Conservation (phyloP, 169 alveolate species). For the Perkinsus chesapeaki region DNA sequence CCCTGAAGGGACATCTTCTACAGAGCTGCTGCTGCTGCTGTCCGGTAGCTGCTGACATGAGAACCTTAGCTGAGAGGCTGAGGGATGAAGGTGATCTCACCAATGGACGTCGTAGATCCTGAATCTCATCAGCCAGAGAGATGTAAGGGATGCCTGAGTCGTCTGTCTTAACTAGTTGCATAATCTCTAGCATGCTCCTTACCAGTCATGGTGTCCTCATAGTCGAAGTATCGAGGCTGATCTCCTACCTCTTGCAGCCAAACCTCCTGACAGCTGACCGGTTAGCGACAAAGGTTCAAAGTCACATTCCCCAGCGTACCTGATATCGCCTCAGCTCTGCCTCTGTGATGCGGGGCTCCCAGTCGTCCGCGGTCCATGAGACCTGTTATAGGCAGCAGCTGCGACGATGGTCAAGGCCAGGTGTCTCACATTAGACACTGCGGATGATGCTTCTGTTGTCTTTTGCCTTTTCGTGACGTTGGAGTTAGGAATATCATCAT, state of each 20-base stretch:
- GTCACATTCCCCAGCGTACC: too few relatives aligned
- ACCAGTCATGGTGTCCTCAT: neutral
- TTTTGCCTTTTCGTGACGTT: neutral
- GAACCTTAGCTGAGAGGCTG: too few relatives aligned
- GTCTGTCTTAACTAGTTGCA: neutral
- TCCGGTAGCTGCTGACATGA: too few relatives aligned
- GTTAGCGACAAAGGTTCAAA: too few relatives aligned
- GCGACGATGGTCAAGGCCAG: too few relatives aligned
- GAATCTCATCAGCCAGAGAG: neutral
- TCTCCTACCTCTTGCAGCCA: neutral
- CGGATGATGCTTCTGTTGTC: neutral
- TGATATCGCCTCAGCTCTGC: too few relatives aligned
- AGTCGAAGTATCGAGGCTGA: neutral
- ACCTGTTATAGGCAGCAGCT: too few relatives aligned
- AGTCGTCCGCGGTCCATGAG: too few relatives aligned
- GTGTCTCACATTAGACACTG: too few relatives aligned
- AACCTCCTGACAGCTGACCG: neutral
- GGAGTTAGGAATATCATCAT: neutral
- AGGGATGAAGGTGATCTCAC: too few relatives aligned
- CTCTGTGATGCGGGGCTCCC: too few relatives aligned
- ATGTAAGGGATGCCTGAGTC: neutral
- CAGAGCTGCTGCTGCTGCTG: too few relatives aligned
- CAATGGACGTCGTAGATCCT: neutral
- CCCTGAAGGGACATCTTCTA: neutral
- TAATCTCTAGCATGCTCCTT: neutral